A percentile compares a stretch with the other conserved stretches of the same genome.
Evolutionary conservation across 208 protist species (phyloP).

Genomic region (Leishmania turanica): DNA sequence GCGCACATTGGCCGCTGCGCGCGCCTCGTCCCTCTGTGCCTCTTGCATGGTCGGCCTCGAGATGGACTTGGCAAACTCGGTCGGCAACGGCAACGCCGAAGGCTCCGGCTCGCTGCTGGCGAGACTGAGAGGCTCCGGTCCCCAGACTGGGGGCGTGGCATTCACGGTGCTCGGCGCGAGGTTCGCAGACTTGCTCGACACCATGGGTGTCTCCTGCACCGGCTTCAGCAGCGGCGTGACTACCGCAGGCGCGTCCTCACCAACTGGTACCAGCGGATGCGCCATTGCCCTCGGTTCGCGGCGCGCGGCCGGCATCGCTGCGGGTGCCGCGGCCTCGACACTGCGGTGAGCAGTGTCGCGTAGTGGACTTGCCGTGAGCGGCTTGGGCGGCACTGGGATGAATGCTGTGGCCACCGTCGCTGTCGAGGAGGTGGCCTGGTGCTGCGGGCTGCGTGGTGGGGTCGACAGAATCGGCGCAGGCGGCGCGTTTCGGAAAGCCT

Average conservation of each 20-base stretch:
- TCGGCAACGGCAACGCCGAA: constrained; percentile 11
- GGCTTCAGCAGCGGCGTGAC: constrained; percentile 3
- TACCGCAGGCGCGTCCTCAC: constrained; percentile 16
- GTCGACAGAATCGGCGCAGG: constrained; percentile 9
- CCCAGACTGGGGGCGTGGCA: background rate
- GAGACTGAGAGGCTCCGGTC: background rate
- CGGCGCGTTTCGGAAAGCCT: constrained; percentile 39
- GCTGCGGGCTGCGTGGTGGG: constrained; percentile 4
- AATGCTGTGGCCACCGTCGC: constrained; percentile 2
- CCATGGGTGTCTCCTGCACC: background rate
- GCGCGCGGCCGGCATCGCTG: constrained; percentile 2
- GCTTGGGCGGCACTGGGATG: constrained; percentile 36
- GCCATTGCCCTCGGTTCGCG: background rate
- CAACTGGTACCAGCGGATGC: constrained; percentile 38
- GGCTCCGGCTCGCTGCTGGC: background rate
- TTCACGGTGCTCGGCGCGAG: background rate
- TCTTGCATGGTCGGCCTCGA: constrained; percentile 23
- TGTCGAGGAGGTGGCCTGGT: background rate
- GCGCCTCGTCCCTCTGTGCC: constrained; percentile 24
- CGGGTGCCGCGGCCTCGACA: background rate
- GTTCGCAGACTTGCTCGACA: constrained; percentile 5
- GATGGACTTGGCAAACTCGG: constrained; percentile 31
- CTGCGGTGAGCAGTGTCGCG: constrained; percentile 16
- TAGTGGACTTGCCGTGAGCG: constrained; percentile 43
- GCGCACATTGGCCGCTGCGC: constrained; percentile 29